Evolutionary conservation across 805 yeast species (phyloP).

Genomic region (Brettanomyces sp.): DNA sequence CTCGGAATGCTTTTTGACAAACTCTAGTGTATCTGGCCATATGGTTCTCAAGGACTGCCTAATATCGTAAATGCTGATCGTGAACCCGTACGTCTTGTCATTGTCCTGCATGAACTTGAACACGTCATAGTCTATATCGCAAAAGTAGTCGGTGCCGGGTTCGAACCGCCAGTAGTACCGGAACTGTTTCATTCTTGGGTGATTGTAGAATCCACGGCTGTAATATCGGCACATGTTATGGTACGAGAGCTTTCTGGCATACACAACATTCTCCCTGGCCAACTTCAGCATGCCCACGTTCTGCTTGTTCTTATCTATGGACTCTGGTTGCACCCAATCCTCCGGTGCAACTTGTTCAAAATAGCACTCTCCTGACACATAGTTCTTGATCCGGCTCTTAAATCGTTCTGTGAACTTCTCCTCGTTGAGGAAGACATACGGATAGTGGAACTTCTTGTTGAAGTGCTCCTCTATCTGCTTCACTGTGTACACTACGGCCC

Average conservation of each 20-base stretch:
- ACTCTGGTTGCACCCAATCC: slow-evolving; percentile 39
- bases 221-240: slow-evolving; percentile 84
- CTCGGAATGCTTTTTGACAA: slow-evolving; percentile 45
- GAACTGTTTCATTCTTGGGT: slow-evolving; percentile 52
- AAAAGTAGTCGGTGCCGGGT: slow-evolving; percentile 60
- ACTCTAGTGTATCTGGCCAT: slow-evolving; percentile 64
- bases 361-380: slow-evolving; percentile 33
- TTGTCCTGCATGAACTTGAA: slow-evolving; percentile 65
- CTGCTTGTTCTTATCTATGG: slow-evolving; percentile 30
- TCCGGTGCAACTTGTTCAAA: slow-evolving; percentile 43
- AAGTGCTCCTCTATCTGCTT: slow-evolving; percentile 52
- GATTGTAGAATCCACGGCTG: slow-evolving; percentile 52
- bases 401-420: slow-evolving; percentile 52
- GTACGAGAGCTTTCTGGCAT: slow-evolving; percentile 54
- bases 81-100: slow-evolving; percentile 65
- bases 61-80: slow-evolving; percentile 59
- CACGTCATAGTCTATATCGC: slow-evolving; percentile 67
- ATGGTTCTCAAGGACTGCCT: slow-evolving; percentile 52
- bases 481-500: slow-evolving; percentile 42
- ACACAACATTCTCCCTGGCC: slow-evolving; percentile 35
- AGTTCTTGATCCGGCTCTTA: slow-evolving; percentile 31
- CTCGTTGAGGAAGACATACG: slow-evolving; percentile 76
- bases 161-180: slow-evolving; percentile 78
- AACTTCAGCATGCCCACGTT: slow-evolving; percentile 27
- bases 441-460: slow-evolving; percentile 64